Evolutionary conservation across 306 rosid genomes (phyloP).

Genomic region (Lathyrus oleraceus): DNA sequence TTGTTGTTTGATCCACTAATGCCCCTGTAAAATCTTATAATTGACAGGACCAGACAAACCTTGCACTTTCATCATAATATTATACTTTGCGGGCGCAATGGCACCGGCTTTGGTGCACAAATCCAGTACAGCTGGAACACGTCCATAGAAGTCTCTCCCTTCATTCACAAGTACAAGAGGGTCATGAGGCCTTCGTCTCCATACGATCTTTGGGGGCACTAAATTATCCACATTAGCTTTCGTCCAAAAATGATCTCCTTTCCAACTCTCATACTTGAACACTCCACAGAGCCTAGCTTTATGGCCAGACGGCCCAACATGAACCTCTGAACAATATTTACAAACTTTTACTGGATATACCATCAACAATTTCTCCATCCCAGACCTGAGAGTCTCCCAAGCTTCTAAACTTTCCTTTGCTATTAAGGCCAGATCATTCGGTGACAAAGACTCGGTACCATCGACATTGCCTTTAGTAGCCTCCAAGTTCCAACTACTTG

Average conservation of each 20-base stretch:
- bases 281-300: constrained; percentile 81
- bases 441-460: constrained; percentile 44
- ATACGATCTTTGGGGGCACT: constrained; percentile 74
- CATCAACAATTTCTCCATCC: constrained; percentile 68
- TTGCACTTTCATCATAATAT: constrained; percentile 68
- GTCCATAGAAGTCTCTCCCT: constrained; percentile 71
- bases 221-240: constrained; percentile 74
- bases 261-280: constrained; percentile 79
- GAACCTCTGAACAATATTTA: constrained; percentile 83
- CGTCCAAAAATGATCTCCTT: constrained; percentile 80
- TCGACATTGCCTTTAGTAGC: constrained; percentile 31
- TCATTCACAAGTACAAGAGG: constrained; percentile 73
- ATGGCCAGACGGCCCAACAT: constrained; percentile 88
- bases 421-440: constrained; percentile 44
- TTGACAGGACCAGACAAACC: constrained; percentile 55
- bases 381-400: constrained; percentile 75
- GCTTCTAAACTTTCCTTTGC: constrained; percentile 65
- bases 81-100: constrained; percentile 61
- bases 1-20: constrained; percentile 2
- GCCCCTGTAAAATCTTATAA: background rate
- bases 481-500: constrained; percentile 44
- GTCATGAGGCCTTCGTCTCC: constrained; percentile 76
- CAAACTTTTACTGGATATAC: constrained; percentile 84
- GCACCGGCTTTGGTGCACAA: constrained; percentile 72
- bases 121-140: constrained; percentile 75